Evolutionary conservation across 139 green algal genomes (phyloP), one percentile per base, ranked within the genome.

Genomic region (Auxenochlorella pyrenoidosa): DNA sequence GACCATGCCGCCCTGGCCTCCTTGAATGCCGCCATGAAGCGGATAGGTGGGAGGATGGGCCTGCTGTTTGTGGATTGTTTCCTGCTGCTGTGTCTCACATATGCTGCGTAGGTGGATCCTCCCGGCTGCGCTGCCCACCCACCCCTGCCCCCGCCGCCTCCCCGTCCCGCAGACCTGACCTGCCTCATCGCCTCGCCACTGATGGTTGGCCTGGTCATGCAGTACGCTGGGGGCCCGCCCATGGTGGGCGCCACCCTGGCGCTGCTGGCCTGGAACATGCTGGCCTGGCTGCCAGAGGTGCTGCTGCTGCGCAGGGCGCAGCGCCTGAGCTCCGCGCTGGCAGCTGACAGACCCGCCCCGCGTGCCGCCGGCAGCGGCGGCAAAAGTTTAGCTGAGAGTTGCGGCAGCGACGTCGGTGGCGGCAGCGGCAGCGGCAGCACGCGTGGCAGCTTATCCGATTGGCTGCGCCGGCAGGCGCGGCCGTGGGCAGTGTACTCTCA

Each of bases 11-110:
- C 68, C 16, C 88, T 96, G 5, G 86, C 89, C 15, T 77, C 47
- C 3, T 21, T 95, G 15, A 96, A 96, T 89, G 83, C 92, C 90
- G 91, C 83, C 24, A 96, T 98, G 93, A 90, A 94, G 8, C 90
- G 93, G 0, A 97, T 98, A 79, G 70, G 70, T 76, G n/a, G 70
- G 70, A n/a, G n/a, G n/a, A n/a, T n/a, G n/a, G n/a, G n/a, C n/a
- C n/a, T n/a, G n/a, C n/a, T n/a, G n/a, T n/a, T n/a, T n/a, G n/a
- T n/a, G n/a, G n/a, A n/a, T n/a, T n/a, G n/a, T n/a, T n/a, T n/a
- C n/a, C n/a, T n/a, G n/a, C n/a, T n/a, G n/a, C n/a, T n/a, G n/a
- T n/a, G n/a, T n/a, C n/a, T n/a, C n/a, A n/a, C n/a, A 10, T 54
- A 54, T 54, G 47, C 47, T 54, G 47, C 47, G n/a, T n/a, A n/a